phyloP scores from a whole-genome alignment of 176 grass and related monocot genomes.

The Carex myosuroides region DNA sequence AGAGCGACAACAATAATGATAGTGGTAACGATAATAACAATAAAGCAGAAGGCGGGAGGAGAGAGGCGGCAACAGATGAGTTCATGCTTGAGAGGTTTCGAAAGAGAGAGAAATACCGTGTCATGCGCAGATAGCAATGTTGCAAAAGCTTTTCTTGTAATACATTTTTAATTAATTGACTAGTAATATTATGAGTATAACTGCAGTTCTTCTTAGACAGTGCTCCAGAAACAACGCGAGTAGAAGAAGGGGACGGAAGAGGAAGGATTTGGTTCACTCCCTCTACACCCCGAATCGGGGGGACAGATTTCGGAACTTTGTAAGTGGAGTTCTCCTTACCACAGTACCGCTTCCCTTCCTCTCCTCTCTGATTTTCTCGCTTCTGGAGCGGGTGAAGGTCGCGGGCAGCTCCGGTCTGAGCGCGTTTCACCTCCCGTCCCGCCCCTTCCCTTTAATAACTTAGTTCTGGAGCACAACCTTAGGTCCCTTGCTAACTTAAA shows the following conservation, averaged over 20 bases:
- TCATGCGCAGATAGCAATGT: conserved; percentile 31
- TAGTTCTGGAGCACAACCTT: not conserved
- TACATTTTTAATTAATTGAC: not conserved
- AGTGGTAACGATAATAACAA: not conserved
- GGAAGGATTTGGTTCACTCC: too few relatives aligned
- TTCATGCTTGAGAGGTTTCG: conserved; percentile 49
- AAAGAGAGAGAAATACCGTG: conserved; percentile 43
- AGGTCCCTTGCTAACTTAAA: not conserved
- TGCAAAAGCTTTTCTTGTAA: not conserved
- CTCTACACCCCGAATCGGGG: too few relatives aligned
- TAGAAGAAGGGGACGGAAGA: too few relatives aligned
- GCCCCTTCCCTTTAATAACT: too few relatives aligned
- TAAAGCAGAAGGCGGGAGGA: conserved; percentile 19
- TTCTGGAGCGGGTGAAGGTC: too few relatives aligned
- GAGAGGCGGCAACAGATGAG: conserved; percentile 44
- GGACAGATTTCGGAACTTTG: too few relatives aligned
- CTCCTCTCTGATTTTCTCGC: too few relatives aligned
- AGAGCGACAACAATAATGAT: conserved; percentile 19
- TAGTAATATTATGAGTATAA: not conserved
- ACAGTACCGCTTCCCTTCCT: too few relatives aligned
- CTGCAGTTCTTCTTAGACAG: not conserved
- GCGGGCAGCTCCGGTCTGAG: too few relatives aligned
- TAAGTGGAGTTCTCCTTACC: too few relatives aligned
- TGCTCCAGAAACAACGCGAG: too few relatives aligned
- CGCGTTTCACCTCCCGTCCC: too few relatives aligned